Evolutionary conservation across 176 grass and related monocot species (phyloP).

Genomic region (Carex myosuroides): DNA sequence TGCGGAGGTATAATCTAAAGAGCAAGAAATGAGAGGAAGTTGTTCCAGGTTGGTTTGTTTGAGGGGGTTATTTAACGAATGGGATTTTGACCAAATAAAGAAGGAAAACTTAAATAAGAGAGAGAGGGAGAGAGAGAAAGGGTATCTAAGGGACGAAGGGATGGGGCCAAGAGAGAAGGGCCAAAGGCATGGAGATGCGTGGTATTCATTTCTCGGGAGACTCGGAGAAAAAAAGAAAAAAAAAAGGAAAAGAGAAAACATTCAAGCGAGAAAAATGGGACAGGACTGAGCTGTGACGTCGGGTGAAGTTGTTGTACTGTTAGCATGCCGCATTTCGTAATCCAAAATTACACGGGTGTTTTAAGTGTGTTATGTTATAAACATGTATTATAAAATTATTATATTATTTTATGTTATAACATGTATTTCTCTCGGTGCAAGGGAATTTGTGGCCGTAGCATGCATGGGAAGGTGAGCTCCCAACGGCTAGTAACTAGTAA

Average conservation of each 20-base stretch:
- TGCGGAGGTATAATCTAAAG: background rate
- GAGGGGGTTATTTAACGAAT: conserved; percentile 43
- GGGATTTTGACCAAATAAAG: conserved; percentile 19
- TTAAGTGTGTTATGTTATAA: background rate
- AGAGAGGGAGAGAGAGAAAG: background rate
- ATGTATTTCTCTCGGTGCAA: background rate
- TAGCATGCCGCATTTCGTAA: background rate
- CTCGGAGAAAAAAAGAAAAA: background rate
- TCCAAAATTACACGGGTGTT: conserved; percentile 2
- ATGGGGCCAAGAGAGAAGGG: conserved; percentile 59
- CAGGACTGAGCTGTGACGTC: conserved; percentile 14
- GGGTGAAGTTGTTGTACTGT: conserved; percentile 2
- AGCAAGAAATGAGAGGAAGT: conserved; percentile 4
- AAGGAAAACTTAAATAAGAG: conserved; percentile 10
- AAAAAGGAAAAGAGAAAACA: conserved; percentile 4
- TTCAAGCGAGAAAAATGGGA: conserved; percentile 10
- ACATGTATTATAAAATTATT: background rate
- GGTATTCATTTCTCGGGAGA: conserved; percentile 25
- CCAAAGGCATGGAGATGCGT: conserved; percentile 81
- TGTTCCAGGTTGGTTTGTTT: background rate
- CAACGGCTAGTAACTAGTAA: conserved; percentile 22
- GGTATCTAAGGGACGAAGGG: conserved; percentile 44
- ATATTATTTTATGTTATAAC: background rate
- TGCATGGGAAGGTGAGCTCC: conserved; percentile 12
- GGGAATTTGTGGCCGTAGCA: background rate